Evolutionary conservation across 257 asterid genomes (phyloP).

Genomic region (Anisodus acutangulus): DNA sequence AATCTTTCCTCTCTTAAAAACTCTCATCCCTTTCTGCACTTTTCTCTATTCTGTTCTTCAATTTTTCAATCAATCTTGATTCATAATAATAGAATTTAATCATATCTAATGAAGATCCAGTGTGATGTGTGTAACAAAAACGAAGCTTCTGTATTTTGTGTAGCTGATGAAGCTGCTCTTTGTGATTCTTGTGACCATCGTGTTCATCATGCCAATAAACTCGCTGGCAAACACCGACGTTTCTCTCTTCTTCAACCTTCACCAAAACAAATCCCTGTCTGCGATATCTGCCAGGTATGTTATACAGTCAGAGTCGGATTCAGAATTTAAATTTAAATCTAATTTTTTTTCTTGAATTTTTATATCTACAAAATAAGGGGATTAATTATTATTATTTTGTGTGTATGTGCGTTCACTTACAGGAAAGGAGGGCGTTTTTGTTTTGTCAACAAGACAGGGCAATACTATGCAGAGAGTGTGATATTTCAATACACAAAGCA

Average conservation of each 20-base stretch:
- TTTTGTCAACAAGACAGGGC: slow-evolving; percentile 96
- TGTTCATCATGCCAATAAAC: slow-evolving; percentile 96
- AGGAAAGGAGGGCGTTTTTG: slow-evolving; percentile 88
- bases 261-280: slow-evolving; percentile 61
- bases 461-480: slow-evolving; percentile 82
- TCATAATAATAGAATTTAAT: not conserved
- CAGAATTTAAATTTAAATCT: not conserved
- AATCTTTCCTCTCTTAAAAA: not conserved
- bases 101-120: slow-evolving; percentile 73
- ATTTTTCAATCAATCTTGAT: not conserved
- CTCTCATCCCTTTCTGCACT: not conserved
- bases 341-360: too few relatives aligned
- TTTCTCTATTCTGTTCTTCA: not conserved
- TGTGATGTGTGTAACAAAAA: slow-evolving; percentile 83
- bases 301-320: not conserved
- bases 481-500: slow-evolving; percentile 69
- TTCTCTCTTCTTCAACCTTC: slow-evolving; percentile 72
- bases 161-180: slow-evolving; percentile 89
- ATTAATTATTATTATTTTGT: not conserved
- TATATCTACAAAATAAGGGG: not conserved
- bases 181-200: slow-evolving; percentile 92
- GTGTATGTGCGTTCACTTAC: not conserved
- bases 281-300: slow-evolving; percentile 87
- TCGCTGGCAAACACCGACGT: slow-evolving; percentile 85
- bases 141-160: slow-evolving; percentile 69